phyloP scores from a whole-genome alignment of 352 stramenopile species.

The Phytophthora cryptogea region DNA sequence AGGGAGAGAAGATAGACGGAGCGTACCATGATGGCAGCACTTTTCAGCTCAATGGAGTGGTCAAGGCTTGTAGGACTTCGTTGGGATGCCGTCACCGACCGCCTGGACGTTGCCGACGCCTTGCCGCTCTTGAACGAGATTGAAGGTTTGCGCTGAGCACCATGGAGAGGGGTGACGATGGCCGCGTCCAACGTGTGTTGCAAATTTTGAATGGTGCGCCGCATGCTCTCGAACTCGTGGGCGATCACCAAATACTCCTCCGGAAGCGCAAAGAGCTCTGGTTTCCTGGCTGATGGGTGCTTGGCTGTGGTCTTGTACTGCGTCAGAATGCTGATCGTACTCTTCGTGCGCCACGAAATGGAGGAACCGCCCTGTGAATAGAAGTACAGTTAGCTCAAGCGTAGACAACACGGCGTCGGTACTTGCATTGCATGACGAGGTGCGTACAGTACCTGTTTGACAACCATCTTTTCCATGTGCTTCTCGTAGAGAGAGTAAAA shows the following conservation, averaged over 20 bases:
- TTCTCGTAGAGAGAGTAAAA: constrained; percentile 77
- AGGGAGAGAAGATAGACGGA: not conserved
- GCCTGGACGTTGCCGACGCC: constrained; percentile 15
- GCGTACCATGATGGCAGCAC: constrained; percentile 56
- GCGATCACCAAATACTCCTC: constrained; percentile 50
- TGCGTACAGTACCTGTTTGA: constrained; percentile 44
- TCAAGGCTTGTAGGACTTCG: constrained; percentile 46
- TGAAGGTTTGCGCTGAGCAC: constrained; percentile 32
- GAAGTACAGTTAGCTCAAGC: not conserved
- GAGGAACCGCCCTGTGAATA: constrained; percentile 54
- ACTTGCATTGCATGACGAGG: no score
- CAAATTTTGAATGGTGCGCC: constrained; percentile 54
- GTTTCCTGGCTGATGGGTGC: constrained; percentile 9
- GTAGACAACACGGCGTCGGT: not conserved
- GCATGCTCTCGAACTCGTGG: constrained; percentile 56
- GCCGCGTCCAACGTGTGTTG: constrained; percentile 55
- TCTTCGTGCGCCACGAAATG: constrained; percentile 53
- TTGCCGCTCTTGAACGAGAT: constrained; percentile 11
- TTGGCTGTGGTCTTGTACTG: constrained; percentile 24
- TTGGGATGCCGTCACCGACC: constrained; percentile 13
- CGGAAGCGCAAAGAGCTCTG: constrained; percentile 40
- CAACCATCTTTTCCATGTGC: constrained; percentile 63
- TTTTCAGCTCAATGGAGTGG: constrained; percentile 57
- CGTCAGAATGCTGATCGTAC: constrained; percentile 30
- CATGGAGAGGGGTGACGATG: constrained; percentile 33